Conservation (phyloP, 345 rosid species). For the Rhodomyrtus tomentosa region DNA sequence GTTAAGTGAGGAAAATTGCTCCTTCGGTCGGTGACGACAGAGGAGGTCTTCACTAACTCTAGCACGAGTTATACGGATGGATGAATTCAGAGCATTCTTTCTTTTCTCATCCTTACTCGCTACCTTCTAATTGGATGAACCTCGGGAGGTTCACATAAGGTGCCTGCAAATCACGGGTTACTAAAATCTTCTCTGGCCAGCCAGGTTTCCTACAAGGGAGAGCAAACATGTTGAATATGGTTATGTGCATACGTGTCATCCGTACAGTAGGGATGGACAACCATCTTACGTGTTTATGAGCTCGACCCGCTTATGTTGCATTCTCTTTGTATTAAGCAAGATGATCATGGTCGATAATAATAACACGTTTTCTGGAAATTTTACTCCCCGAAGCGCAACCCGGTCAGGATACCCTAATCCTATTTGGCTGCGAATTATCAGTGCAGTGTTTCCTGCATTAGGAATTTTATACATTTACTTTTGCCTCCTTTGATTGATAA, state of each 20-base stretch:
- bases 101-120: neutral
- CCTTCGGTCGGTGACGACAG: neutral
- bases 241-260: neutral
- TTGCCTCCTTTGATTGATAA: neutral
- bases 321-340: neutral
- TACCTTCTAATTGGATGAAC: neutral
- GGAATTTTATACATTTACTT: neutral
- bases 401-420: neutral
- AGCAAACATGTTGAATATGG: neutral
- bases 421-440: neutral
- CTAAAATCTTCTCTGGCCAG: neutral
- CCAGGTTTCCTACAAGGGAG: neutral
- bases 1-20: neutral
- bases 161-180: neutral
- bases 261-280: neutral
- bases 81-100: neutral
- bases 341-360: neutral
- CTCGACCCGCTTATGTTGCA: neutral
- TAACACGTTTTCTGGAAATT: neutral
- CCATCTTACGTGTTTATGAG: neutral
- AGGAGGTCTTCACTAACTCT: neutral
- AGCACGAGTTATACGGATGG: neutral
- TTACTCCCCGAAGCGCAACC: neutral
- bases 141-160: neutral
- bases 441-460: neutral